phyloP scores from a whole-genome alignment of 148 eudicot genomes.

The Gaultheria prostrata region DNA sequence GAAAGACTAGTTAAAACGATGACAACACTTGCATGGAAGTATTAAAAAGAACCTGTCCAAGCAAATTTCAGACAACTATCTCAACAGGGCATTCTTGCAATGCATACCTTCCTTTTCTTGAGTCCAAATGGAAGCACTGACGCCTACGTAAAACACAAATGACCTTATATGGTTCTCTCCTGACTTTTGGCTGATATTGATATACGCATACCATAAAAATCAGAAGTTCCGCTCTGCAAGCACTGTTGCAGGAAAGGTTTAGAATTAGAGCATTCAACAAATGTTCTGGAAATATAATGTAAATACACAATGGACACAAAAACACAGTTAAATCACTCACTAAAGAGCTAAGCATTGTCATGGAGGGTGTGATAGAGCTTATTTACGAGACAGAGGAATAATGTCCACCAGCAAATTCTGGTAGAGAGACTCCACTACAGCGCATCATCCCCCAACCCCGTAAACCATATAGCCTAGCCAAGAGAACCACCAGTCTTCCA shows the following conservation, averaged over 20 bases:
- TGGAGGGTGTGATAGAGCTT: neutral
- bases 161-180: conserved; percentile 3
- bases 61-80: conserved; percentile 11
- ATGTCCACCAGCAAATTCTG: neutral
- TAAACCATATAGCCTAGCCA: neutral
- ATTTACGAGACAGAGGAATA: neutral
- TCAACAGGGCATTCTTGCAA: conserved; percentile 6
- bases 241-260: conserved; percentile 5
- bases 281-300: neutral
- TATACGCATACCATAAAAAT: neutral
- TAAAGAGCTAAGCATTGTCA: neutral
- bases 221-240: conserved; percentile 1
- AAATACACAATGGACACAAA: neutral
- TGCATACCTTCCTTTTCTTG: neutral
- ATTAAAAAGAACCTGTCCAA: conserved; percentile 12
- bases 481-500: neutral
- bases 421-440: neutral
- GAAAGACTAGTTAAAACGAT: conserved; percentile 9
- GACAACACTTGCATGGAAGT: conserved; percentile 4
- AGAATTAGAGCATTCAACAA: neutral
- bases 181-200: neutral
- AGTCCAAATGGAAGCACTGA: neutral
- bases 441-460: neutral
- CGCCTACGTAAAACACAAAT: neutral
- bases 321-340: no score